Base-by-base conservation (phyloP, 441 rosid genomes). In the Francoa sonchifolia region DNA sequence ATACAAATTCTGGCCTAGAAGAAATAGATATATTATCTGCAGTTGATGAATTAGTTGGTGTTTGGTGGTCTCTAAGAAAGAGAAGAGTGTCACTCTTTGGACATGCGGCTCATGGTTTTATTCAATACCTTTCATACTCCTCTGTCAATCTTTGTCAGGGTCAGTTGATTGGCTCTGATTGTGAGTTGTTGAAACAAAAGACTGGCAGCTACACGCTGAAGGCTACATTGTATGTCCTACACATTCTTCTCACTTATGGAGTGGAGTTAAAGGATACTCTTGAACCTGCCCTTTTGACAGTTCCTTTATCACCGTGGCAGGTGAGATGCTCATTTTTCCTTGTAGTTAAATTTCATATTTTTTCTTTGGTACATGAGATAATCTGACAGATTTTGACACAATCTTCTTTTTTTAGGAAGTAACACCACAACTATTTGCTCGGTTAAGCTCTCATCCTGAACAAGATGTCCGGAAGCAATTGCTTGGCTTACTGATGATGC, bases 281-380 rank as follows among this genome's bases (percentile, higher is more conserved):
- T 67, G 85, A 67, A 66, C 67, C 71, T 55, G 77, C 79, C 47
- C 98, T 90, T 61, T 80, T 89, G 47, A 58, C 71, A 45, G 70
- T 82, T 63, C 93, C 98, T 60, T 52, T 85, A 72, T 66, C 71
- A 53, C 76, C 98, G 48, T 90, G 98, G 98, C 98, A 90, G 96
- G 98, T 77, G 50, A 57, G 55, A 34, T 56, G 40, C 53, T 52
- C n/a, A n/a, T n/a, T n/a, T n/a, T n/a, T n/a, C n/a, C n/a, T n/a
- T n/a, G n/a, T n/a, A n/a, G 42, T 53, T 51, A 49, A 36, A 48
- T 42, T 18, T 52, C 16, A 39, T 55, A 54, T 47, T 36, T 39
- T 53, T 61, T 41, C 35, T 22, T n/a, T 33, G 13, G 22, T 20
- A 7, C 30, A 36, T 40, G 50, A 32, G 33, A 14, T 27, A 8